These are phyloP conservation scores for Paramecium sonneborni DNA, from an alignment of 73 alveolate species.

Conservation along the genomic window DNA sequence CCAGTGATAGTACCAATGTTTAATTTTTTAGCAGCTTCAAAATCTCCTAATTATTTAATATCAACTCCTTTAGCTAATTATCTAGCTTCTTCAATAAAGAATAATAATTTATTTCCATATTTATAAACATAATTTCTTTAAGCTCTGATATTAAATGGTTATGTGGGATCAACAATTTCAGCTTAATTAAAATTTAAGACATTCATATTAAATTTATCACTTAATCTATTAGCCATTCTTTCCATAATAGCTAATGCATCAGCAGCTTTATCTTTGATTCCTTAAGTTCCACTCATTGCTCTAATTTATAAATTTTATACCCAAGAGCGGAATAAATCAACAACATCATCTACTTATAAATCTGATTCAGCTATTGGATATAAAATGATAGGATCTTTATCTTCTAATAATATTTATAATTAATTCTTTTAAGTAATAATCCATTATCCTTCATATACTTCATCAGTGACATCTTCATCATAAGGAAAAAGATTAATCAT, in stretches of 20 bases:
- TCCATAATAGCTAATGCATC: neutral
- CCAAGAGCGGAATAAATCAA: conserved; percentile 33
- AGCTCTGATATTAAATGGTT: conserved; percentile 63
- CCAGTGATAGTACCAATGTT: conserved; percentile 36
- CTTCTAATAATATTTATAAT: neutral
- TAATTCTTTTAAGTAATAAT: neutral
- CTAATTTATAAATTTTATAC: conserved; percentile 4
- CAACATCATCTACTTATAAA: conserved; percentile 55
- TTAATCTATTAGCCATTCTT: conserved; percentile 29
- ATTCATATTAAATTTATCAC: conserved; percentile 24
- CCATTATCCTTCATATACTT: conserved; percentile 54
- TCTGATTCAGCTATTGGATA: neutral
- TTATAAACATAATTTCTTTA: conserved; percentile 51
- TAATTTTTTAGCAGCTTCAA: conserved; percentile 57
- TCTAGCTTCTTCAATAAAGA: conserved; percentile 58
- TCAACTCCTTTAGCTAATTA: conserved; percentile 56
- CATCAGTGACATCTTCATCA: conserved; percentile 32
- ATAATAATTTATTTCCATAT: conserved; percentile 52
- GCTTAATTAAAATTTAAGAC: conserved; percentile 7
- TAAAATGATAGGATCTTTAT: neutral
- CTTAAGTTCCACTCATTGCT: neutral
- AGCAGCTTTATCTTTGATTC: neutral
- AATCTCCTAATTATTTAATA: neutral
- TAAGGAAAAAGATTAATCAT: conserved; percentile 12
- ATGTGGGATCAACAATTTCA: conserved; percentile 42